These are phyloP conservation scores for Quercus agrifolia DNA, from an alignment of 306 rosid genomes.

Conservation along the genomic window DNA sequence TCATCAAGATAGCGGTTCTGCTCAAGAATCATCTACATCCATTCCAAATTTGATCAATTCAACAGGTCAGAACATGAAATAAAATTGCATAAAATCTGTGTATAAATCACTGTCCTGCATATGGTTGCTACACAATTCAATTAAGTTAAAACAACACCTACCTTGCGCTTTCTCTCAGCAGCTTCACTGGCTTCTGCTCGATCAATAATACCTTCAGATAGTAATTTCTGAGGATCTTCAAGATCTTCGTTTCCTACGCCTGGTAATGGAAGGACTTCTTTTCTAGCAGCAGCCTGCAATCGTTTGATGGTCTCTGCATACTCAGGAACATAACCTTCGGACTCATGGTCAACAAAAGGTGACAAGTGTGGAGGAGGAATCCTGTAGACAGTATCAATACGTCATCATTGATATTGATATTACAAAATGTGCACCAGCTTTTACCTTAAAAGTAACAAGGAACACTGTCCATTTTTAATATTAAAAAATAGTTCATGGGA, in stretches of 20 bases:
- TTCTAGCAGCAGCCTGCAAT: slow-evolving; percentile 63
- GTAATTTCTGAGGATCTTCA: slow-evolving; percentile 76
- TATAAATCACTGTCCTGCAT: background rate
- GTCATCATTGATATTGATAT: background rate
- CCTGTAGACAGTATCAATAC: slow-evolving; percentile 37
- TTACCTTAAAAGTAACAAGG: background rate
- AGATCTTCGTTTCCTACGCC: slow-evolving; percentile 65
- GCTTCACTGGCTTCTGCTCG: slow-evolving; percentile 83
- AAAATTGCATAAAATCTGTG: background rate
- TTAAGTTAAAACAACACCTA: slow-evolving; percentile 7
- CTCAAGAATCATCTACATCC: slow-evolving; percentile 66
- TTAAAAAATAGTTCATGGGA: background rate
- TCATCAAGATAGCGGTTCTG: slow-evolving; percentile 66
- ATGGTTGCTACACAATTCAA: background rate
- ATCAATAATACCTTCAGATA: slow-evolving; percentile 70
- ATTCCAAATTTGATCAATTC: slow-evolving; percentile 12
- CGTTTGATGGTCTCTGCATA: slow-evolving; percentile 79
- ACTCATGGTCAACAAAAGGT: slow-evolving; percentile 79
- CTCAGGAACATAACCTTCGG: slow-evolving; percentile 85
- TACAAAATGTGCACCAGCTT: background rate
- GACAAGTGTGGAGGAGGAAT: slow-evolving; percentile 90
- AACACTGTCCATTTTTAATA: background rate
- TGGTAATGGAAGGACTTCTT: slow-evolving; percentile 78
- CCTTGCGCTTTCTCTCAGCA: slow-evolving; percentile 71
- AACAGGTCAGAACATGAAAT: background rate